These are phyloP conservation scores for Striga asiatica DNA, from an alignment of 257 asterid species.

Conservation along the genomic window DNA sequence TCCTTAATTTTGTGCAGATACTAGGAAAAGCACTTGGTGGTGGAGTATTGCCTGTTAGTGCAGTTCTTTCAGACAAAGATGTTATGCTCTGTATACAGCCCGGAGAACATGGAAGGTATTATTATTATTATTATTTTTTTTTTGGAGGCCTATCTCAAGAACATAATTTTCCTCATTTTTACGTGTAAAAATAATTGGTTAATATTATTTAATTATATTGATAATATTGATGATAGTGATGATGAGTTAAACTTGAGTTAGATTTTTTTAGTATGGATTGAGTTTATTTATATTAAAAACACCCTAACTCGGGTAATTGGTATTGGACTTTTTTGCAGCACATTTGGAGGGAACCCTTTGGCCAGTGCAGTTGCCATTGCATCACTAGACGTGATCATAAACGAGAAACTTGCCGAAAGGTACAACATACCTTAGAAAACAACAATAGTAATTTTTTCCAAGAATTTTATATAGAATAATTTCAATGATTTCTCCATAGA, in stretches of 20 bases:
- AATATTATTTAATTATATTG: too few species aligned
- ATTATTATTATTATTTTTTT: not conserved
- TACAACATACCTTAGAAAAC: too few species aligned
- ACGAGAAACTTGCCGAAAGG: constrained; percentile 85
- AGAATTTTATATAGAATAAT: too few species aligned
- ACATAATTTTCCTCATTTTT: too few species aligned
- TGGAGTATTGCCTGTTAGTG: constrained; percentile 92
- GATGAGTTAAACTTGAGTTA: too few species aligned
- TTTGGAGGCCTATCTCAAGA: too few species aligned
- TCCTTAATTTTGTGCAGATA: constrained; percentile 60
- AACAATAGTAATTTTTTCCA: too few species aligned
- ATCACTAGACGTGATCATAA: constrained; percentile 64
- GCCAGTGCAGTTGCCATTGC: constrained; percentile 95
- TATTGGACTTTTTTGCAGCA: constrained; percentile 35
- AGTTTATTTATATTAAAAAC: too few species aligned
- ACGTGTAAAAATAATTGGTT: too few species aligned
- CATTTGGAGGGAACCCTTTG: constrained; percentile 94
- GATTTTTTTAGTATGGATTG: too few species aligned
- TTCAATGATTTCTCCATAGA: constrained; percentile 22
- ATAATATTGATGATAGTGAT: too few species aligned
- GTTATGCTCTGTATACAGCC: constrained; percentile 96
- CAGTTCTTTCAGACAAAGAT: constrained; percentile 87
- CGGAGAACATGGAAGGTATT: constrained; percentile 97
- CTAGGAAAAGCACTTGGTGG: constrained; percentile 98
- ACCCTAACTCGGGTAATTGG: too few species aligned